These are phyloP conservation scores for Inga oerstediana DNA, from an alignment of 306 rosid genomes.

Conservation along the genomic window DNA sequence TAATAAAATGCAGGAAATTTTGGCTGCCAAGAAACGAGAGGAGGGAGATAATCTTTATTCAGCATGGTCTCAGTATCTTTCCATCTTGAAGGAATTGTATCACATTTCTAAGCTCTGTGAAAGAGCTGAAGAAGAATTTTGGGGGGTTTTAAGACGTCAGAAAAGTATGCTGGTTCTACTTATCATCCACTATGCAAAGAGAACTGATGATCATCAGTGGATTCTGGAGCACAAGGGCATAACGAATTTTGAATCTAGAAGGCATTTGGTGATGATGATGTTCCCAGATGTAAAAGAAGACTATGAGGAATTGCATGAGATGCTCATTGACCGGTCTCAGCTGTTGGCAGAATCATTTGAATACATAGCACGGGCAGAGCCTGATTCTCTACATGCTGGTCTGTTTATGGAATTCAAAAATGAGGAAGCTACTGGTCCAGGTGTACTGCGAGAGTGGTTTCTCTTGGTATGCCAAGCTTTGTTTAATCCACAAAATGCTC, in stretches of 20 bases:
- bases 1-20: slow-evolving; percentile 43
- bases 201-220: slow-evolving; percentile 74
- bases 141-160: slow-evolving; percentile 52
- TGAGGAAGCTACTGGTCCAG: slow-evolving; percentile 99
- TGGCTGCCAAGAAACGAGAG: slow-evolving; percentile 43
- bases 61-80: slow-evolving; percentile 83
- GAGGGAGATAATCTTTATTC: slow-evolving; percentile 44
- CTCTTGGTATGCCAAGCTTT: slow-evolving; percentile 84
- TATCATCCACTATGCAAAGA: slow-evolving; percentile 64
- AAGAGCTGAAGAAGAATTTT: slow-evolving; percentile 62
- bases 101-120: slow-evolving; percentile 58
- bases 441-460: slow-evolving; percentile 96
- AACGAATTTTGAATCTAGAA: slow-evolving; percentile 75
- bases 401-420: slow-evolving; percentile 90
- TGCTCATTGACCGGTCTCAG: slow-evolving; percentile 95
- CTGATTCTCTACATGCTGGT: slow-evolving; percentile 71
- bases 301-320: slow-evolving; percentile 88
- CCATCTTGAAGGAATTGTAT: slow-evolving; percentile 74
- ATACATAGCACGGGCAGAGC: slow-evolving; percentile 72
- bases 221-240: slow-evolving; percentile 69
- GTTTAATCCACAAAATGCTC: slow-evolving; percentile 80
- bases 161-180: slow-evolving; percentile 55
- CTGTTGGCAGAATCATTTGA: slow-evolving; percentile 82
- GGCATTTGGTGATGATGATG: slow-evolving; percentile 91
- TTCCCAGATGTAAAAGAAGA: slow-evolving; percentile 92